phyloP scores from a whole-genome alignment of 192 early-diverging fungal genomes.

The Radiomyces spectabilis region DNA sequence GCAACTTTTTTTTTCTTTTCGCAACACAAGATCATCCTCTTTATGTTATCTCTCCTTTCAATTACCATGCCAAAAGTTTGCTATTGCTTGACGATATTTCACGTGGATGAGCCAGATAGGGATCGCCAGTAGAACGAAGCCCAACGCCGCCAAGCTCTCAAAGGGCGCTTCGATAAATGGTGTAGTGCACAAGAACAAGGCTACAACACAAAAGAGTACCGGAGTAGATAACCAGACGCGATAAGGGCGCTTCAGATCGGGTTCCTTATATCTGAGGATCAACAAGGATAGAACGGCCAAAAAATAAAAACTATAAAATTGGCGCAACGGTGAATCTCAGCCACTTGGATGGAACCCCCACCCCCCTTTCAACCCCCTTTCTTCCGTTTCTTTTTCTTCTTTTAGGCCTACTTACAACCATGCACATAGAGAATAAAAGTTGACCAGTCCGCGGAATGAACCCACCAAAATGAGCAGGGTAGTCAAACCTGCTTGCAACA shows the following conservation, averaged over 20 bases:
- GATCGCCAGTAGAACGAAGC: constrained; percentile 39
- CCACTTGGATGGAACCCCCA: no score
- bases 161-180: constrained; percentile 50
- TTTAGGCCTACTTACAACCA: constrained; percentile 46
- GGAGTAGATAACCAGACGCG: constrained; percentile 62
- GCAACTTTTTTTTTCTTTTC: not conserved
- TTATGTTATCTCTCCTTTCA: no score
- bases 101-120: constrained; percentile 46
- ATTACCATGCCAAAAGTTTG: no score
- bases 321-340: not conserved
- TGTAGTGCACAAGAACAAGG: constrained; percentile 53
- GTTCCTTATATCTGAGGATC: constrained; percentile 57
- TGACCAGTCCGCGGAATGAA: constrained; percentile 60
- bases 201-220: constrained; percentile 51
- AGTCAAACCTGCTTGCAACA: constrained; percentile 53
- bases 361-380: no score
- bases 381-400: not conserved
- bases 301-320: constrained; percentile 47
- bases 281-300: constrained; percentile 58
- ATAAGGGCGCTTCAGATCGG: constrained; percentile 61
- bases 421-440: constrained; percentile 67
- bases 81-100: constrained; percentile 26
- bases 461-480: constrained; percentile 58
- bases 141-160: constrained; percentile 38
- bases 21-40: not conserved